phyloP scores from a whole-genome alignment of 805 yeast species.

The Zygosaccharomyces gambellarensis region DNA sequence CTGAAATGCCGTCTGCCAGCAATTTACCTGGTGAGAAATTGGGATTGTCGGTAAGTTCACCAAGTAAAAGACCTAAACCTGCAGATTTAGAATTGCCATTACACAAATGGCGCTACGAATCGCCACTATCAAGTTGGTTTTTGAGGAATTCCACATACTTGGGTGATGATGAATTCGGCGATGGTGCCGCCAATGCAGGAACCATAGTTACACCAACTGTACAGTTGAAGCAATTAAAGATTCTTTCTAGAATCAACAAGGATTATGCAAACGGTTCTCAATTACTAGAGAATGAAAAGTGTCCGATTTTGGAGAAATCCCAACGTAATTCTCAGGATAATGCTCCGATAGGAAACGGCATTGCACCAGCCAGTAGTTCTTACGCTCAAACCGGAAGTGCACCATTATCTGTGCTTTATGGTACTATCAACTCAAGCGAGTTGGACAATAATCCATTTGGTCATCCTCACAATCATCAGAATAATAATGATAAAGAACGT shows the following conservation, averaged over 20 bases:
- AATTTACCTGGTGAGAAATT: slow-evolving; percentile 3
- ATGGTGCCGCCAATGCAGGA: slow-evolving; percentile 9
- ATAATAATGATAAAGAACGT: slow-evolving; percentile 4
- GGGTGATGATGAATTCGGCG: slow-evolving; percentile 6
- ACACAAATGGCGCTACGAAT: slow-evolving; percentile 30
- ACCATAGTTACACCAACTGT: slow-evolving; percentile 23
- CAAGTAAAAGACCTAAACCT: slow-evolving; percentile 2
- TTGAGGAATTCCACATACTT: slow-evolving; percentile 29
- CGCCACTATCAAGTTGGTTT: slow-evolving; percentile 35
- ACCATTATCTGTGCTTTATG: slow-evolving; percentile 15
- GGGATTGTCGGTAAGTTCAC: slow-evolving; percentile 1
- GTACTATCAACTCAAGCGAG: slow-evolving; percentile 11
- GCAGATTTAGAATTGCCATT: slow-evolving; percentile 1
- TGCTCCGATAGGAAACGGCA: neutral
- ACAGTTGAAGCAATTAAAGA: slow-evolving; percentile 27
- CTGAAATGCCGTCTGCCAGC: slow-evolving; percentile 17
- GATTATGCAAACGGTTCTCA: slow-evolving; percentile 10
- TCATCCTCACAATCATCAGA: neutral
- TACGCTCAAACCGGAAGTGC: neutral
- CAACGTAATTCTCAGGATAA: neutral
- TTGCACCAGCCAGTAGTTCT: neutral
- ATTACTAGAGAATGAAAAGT: slow-evolving; percentile 18
- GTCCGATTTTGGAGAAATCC: slow-evolving; percentile 21
- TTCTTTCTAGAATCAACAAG: slow-evolving; percentile 22
- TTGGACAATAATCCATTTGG: slow-evolving; percentile 6